A percentile compares a stretch with the other conserved stretches of the same genome.
Evolutionary conservation across 163 green algal genomes (phyloP).

Genomic region (Chloromonas sp.): DNA sequence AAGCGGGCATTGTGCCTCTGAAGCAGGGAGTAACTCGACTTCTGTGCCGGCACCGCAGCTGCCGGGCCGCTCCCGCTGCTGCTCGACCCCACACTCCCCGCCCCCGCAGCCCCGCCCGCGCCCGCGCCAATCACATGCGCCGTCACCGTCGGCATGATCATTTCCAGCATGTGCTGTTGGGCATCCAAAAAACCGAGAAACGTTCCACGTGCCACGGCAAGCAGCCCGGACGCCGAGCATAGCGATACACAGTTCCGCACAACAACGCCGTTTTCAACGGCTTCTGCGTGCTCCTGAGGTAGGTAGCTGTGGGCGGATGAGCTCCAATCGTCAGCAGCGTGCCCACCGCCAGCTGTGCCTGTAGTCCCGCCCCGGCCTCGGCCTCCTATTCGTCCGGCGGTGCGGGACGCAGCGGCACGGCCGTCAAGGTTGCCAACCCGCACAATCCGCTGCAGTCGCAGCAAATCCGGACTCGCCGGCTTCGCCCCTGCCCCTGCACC

Average conservation of each 20-base stretch:
- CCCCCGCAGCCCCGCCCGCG: not conserved
- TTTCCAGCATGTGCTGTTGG: not conserved
- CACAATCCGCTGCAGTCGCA: constrained; percentile 24
- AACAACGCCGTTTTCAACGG: constrained; percentile 11
- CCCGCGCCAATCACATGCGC: not conserved
- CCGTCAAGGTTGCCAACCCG: constrained; percentile 18
- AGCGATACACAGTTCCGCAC: not conserved
- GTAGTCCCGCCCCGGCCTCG: not conserved
- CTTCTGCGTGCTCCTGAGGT: constrained; percentile 9
- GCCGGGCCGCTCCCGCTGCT: too few relatives aligned
- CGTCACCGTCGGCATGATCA: not conserved
- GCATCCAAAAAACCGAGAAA: constrained; percentile 21
- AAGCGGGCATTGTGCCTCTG: constrained; percentile 19
- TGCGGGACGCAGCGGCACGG: not conserved
- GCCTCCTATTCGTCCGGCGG: constrained; percentile 5
- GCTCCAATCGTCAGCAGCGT: not conserved
- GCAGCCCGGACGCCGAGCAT: not conserved
- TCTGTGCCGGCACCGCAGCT: not conserved
- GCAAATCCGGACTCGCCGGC: not conserved
- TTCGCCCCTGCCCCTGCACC: too few relatives aligned
- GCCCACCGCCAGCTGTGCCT: not conserved
- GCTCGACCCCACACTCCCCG: not conserved
- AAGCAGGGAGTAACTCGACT: constrained; percentile 14
- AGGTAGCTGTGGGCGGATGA: not conserved
- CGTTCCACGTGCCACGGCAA: constrained; percentile 16